A percentile compares a stretch with the other conserved stretches of the same genome.
These are phyloP conservation scores for Salix arbutifolia DNA, from an alignment of 345 rosid species.

Conservation along the genomic window DNA sequence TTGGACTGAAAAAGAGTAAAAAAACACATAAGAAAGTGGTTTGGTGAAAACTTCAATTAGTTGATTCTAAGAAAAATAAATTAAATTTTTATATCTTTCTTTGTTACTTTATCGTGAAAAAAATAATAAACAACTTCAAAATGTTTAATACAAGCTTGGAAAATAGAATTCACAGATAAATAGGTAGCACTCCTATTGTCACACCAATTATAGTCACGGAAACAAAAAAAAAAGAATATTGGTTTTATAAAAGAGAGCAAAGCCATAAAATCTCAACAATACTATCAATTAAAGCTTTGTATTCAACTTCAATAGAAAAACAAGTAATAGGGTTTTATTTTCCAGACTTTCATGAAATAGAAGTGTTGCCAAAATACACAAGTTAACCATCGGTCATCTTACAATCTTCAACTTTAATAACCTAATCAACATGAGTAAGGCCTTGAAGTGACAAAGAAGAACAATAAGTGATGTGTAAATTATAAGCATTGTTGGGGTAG, in stretches of 20 bases:
- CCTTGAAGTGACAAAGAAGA: not conserved
- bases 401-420: accelerated
- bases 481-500: not conserved
- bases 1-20: too few relatives aligned
- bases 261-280: not conserved
- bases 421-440: not conserved
- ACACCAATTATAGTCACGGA: not conserved
- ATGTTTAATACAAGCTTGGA: too few relatives aligned
- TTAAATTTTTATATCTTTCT: too few relatives aligned
- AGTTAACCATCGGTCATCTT: not conserved
- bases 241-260: not conserved
- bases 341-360: not conserved
- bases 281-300: not conserved
- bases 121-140: too few relatives aligned
- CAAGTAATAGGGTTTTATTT: not conserved
- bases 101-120: too few relatives aligned
- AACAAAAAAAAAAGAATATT: not conserved
- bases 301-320: not conserved
- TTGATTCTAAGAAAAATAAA: too few relatives aligned
- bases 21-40: too few relatives aligned
- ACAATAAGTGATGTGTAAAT: not conserved
- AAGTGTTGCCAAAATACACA: not conserved
- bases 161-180: not conserved
- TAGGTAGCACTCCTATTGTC: not conserved
- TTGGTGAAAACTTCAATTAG: too few relatives aligned